A percentile compares a stretch with the other conserved stretches of the same genome.
Evolutionary conservation across 192 early-diverging fungal genomes (phyloP).

Genomic region (Dissophora ornata): DNA sequence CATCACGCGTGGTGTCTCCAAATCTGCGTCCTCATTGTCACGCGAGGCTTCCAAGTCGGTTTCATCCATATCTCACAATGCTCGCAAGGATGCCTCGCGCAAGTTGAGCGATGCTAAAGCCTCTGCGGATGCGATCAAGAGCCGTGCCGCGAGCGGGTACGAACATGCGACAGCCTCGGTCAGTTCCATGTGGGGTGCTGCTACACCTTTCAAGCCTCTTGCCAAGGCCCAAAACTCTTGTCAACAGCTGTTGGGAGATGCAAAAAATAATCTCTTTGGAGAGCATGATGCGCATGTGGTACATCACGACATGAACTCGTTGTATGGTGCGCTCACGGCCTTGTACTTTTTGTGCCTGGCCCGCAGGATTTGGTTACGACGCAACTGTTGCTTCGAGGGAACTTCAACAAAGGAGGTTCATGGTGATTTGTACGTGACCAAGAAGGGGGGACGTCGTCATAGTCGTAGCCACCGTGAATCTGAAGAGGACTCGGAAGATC

Average conservation of each 20-base stretch:
- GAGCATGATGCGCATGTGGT: not conserved
- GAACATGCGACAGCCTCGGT: conserved; percentile 32
- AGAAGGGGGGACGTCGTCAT: conserved; percentile 15
- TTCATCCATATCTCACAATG: conserved; percentile 6
- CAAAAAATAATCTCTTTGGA: conserved; percentile 25
- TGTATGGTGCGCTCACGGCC: conserved; percentile 42
- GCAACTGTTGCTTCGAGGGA: not conserved
- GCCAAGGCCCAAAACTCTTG: conserved; percentile 34
- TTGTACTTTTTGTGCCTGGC: conserved; percentile 35
- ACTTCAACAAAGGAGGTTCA: not conserved
- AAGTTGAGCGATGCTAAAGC: conserved; percentile 17
- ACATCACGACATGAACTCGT: conserved; percentile 14
- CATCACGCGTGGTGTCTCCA: conserved; percentile 4
- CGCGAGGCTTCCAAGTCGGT: conserved; percentile 35
- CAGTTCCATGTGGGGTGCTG: conserved; percentile 36
- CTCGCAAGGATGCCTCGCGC: conserved; percentile 20
- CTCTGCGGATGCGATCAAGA: conserved; percentile 14
- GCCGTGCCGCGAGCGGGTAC: conserved; percentile 19
- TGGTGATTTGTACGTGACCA: conserved; percentile 19
- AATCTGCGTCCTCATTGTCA: conserved; percentile 32
- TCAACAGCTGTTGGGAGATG: conserved; percentile 21
- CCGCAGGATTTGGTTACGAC: conserved; percentile 41
- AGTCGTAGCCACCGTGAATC: conserved; percentile 16
- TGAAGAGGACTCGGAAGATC: not conserved
- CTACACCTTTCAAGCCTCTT: conserved; percentile 30